Conservation (phyloP, 345 rosid genomes). For the Aegle marmelos region DNA sequence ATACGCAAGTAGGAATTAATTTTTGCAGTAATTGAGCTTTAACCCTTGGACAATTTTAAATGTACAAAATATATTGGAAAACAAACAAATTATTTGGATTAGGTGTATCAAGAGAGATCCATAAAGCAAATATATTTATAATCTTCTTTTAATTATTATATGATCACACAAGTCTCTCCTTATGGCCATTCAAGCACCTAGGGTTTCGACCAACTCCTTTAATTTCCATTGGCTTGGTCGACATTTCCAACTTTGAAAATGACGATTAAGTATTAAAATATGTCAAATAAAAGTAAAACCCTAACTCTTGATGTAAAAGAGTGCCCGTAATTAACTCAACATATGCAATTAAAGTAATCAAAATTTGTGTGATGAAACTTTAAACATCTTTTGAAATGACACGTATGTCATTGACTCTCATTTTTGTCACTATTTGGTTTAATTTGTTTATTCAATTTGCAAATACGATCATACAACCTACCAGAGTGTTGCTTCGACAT, state of each 20-base stretch:
- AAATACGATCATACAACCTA: not conserved
- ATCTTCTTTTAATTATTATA: conserved; percentile 1
- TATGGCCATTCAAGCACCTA: conserved; percentile 19
- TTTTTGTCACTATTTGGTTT: not conserved
- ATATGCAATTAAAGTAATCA: not conserved
- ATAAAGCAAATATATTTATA: conserved; percentile 7
- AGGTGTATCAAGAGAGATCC: conserved; percentile 35
- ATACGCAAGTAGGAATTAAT: conserved; percentile 8
- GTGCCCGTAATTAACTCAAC: not conserved
- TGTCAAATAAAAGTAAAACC: not conserved
- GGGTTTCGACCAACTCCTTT: conserved; percentile 36
- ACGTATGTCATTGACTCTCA: conserved; percentile 10
- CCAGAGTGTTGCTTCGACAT: not conserved
- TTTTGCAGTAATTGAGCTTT: conserved; percentile 11
- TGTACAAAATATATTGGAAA: conserved; percentile 2
- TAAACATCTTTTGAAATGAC: conserved; percentile 9
- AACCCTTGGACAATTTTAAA: conserved; percentile 3
- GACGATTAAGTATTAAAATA: not conserved
- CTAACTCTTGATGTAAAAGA: not conserved
- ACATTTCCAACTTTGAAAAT: conserved; percentile 12
- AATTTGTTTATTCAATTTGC: not conserved
- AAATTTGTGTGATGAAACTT: not conserved
- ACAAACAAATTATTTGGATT: conserved; percentile 36
- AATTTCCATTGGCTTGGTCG: conserved; percentile 11
- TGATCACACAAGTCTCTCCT: not conserved